Evolutionary conservation across 164 flowering plant species (phyloP).

Genomic region (Euptelea pleiosperma): DNA sequence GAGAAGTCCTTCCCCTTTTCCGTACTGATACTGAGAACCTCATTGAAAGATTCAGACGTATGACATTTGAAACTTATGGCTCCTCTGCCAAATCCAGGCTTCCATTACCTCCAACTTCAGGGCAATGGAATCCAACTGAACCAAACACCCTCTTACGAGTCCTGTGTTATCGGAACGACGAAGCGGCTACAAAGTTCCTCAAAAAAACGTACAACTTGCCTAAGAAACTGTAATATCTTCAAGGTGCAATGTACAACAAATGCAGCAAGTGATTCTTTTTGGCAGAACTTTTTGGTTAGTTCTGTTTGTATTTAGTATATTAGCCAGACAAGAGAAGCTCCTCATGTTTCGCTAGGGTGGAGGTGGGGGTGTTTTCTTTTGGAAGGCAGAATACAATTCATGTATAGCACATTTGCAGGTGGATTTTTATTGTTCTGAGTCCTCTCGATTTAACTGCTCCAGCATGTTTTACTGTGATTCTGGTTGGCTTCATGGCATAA

Average conservation of each 20-base stretch:
- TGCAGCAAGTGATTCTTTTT: not conserved
- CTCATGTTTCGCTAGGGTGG: not conserved
- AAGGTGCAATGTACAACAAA: not conserved
- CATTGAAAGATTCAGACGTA: slow-evolving; percentile 44
- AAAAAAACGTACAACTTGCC: slow-evolving; percentile 76
- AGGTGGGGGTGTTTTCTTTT: not conserved
- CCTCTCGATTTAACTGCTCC: not conserved
- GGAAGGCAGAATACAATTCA: not conserved
- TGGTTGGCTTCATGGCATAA: not conserved
- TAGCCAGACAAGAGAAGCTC: not conserved
- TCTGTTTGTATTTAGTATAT: not conserved
- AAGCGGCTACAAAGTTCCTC: slow-evolving; percentile 64
- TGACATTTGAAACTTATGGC: slow-evolving; percentile 37
- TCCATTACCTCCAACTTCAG: slow-evolving; percentile 79
- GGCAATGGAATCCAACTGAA: slow-evolving; percentile 67
- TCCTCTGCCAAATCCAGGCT: slow-evolving; percentile 53
- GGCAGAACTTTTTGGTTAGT: not conserved
- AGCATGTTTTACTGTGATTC: not conserved
- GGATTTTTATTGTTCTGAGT: not conserved
- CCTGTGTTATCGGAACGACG: slow-evolving; percentile 70
- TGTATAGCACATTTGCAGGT: slow-evolving; percentile 8
- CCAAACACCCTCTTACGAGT: slow-evolving; percentile 75
- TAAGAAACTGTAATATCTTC: slow-evolving; percentile 42
- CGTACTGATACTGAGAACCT: slow-evolving; percentile 44
- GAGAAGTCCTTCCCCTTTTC: slow-evolving; percentile 52